Base-by-base conservation (phyloP, 352 stramenopile species). In the Globisporangium okanoganense region DNA sequence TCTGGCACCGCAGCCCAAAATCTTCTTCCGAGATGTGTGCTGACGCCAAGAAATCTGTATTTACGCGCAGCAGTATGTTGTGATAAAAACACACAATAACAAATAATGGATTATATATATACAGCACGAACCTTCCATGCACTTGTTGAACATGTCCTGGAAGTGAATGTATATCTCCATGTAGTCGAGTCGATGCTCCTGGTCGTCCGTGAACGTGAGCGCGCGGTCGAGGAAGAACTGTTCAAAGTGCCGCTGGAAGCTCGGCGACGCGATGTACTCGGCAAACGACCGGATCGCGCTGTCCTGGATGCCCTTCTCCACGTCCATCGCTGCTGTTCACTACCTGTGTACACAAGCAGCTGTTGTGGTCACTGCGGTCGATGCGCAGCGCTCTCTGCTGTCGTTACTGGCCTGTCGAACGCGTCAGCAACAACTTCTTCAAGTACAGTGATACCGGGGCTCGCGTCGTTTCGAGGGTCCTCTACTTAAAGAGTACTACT, bases 211-310 rank as follows among this genome's bases (percentile, higher is more conserved):
- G 66, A 91, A 91, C 41, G 47, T 51, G 49, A 87, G 73, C 63
- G 82, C 76, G 43, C 89, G 68, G 62, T 87, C 72, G 50, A 91
- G 67, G 49, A 91, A 91, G 47, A 91, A 91, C 66, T 87, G 70
- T 59, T 91, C 82, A 62, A 91, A 91, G 50, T 73, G 67, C 25
- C 73, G 67, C 66, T 91, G 82, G 73, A 89, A 91, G 18, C 57
- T 43, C 27, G 79, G 56, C 27, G 74, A 78, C 40, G 79, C 73
- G 56, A 91, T 91, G 65, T 82, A 81, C 58, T 85, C 70, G 9
- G 78, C 81, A 20, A 89, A 69, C 47, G 77, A 62, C 14, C 78
- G 76, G 36, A 91, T 71, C 24, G 85, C 59, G 4, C 71, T 67
- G 57, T 89, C 77, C 58, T 88, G 70, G 43, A 91, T 89, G 62